Base-by-base conservation (phyloP, 148 eudicot genomes). In the Hydrangea macrophylla region DNA sequence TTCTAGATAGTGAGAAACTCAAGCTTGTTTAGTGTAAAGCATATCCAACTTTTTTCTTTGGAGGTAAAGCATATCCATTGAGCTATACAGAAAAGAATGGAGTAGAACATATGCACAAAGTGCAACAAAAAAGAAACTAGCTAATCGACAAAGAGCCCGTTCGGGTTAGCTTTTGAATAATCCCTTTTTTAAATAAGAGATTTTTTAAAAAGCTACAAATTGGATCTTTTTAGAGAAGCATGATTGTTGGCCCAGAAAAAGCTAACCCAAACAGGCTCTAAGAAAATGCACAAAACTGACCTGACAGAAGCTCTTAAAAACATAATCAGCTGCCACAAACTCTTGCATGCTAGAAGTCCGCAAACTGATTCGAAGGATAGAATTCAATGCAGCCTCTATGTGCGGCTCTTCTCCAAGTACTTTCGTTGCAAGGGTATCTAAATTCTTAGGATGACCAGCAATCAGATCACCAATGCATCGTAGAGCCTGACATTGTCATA, bases 231-330 rank as follows among this genome's bases (percentile, higher is more conserved):
- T n/a, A n/a, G n/a, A n/a, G n/a, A n/a, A n/a, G n/a, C n/a, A n/a
- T n/a, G n/a, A n/a, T n/a, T n/a, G n/a, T n/a, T n/a, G n/a, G n/a
- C n/a, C n/a, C n/a, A n/a, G n/a, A n/a, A n/a, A n/a, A n/a, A n/a
- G n/a, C n/a, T n/a, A n/a, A n/a, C n/a, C n/a, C n/a, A n/a, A n/a
- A n/a, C n/a, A n/a, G n/a, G n/a, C n/a, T n/a, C 37, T 15, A 76
- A 59, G 65, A 26, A 63, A 36, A 45, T 40, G 24, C 32, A 37
- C 57, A 18, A 25, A 26, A 70, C 82, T 23, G 61, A 94, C 99
- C 99, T 94, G 90, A 78, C 99, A 94, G 45, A 83, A 90, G 83
- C 85, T 79, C 85, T 87, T 84, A 77, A 94, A 87, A 73, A 91
- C 80, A 77, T 82, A 77, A 77, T 94, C 99, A 40, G 99, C 99